Evolutionary conservation across 2,329 filamentous ascomycete genomes (phyloP).

Genomic region (Penicillium glabrum): DNA sequence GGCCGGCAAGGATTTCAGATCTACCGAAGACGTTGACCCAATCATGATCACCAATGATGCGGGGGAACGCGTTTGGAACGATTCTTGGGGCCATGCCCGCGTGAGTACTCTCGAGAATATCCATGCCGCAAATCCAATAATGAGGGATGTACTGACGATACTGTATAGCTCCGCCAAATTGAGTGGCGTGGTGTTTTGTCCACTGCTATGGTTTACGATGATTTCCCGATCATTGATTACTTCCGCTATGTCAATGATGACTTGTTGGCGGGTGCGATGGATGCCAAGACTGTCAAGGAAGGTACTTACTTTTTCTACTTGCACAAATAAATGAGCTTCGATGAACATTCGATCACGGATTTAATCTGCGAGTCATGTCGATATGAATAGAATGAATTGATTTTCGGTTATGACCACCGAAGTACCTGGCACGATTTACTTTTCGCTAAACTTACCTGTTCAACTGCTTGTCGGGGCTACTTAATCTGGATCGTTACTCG

Average conservation of each 20-base stretch:
- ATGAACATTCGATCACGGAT: background rate
- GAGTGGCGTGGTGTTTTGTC: constrained; percentile 17
- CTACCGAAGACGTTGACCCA: constrained; percentile 12
- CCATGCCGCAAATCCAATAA: no score
- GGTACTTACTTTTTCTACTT: constrained; percentile 15
- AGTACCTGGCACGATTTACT: no score
- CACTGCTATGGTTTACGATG: constrained; percentile 21
- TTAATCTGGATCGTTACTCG: no score
- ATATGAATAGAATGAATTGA: no score
- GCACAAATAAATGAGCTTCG: constrained; percentile 4
- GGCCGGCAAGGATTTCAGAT: constrained; percentile 14
- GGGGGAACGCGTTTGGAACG: constrained; percentile 5
- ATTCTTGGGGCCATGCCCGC: constrained; percentile 10
- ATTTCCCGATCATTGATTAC: constrained; percentile 23
- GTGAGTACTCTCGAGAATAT: background rate
- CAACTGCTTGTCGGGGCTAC: no score
- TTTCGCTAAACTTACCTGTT: no score
- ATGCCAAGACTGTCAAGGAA: constrained; percentile 10
- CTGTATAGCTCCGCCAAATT: constrained; percentile 11
- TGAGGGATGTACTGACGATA: background rate
- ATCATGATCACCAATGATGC: constrained; percentile 9
- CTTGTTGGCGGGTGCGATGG: constrained; percentile 21
- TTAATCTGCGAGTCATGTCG: no score
- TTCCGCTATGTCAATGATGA: constrained; percentile 18
- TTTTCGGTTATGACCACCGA: no score